Base-by-base conservation (phyloP, 495 filamentous ascomycete species). In the Aspergillus homomorphus region DNA sequence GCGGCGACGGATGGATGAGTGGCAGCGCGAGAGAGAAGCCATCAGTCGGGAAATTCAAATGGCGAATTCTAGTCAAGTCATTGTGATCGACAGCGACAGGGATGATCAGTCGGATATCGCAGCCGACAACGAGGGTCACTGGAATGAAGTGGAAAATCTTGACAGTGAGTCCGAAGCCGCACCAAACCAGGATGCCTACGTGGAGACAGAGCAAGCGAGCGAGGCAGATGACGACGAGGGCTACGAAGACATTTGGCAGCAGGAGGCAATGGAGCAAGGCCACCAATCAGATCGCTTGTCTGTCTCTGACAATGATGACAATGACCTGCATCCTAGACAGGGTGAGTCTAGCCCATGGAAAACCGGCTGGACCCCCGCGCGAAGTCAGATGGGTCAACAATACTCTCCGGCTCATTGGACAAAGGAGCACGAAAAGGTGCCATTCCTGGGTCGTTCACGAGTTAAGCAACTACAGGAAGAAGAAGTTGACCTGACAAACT, bases 81-180 rank as follows among this genome's bases (percentile, higher is more conserved):
- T 84, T 53, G 71, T 77, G 24, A 76, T 84, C 57, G 70, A 82
- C 30, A 80, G 80, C 45, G 79, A 82, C 62, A 68, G 69, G 7
- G 63, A 61, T 42, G 64, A 28, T 9, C 28, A 24, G 12, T 26
- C 49, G 41, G 41, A 45, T 28, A 43, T 24, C 7, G 50, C 58
- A 4, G 43, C 22, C 28, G 58, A 56, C 7, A 21, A 14, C 12
- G 22, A 56, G 12, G 51, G 23, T n/a, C 26, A 54, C 18, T 24
- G 50, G 53, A 30, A 45, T 22, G 51, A 57, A n/a, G 43, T 26
- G 6, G 49, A 59, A 12, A 41, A 53, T 10, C 22, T 15, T 19
- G 49, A 49, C 3, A 15, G 51, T 20, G 33, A 54, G n/a, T 15
- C 51, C 26, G 54, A 50, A 48, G 18, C 23, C 20, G 28, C 23